Conservation (phyloP, 2,329 filamentous ascomycete species). For the Juglanconis juglandina region DNA sequence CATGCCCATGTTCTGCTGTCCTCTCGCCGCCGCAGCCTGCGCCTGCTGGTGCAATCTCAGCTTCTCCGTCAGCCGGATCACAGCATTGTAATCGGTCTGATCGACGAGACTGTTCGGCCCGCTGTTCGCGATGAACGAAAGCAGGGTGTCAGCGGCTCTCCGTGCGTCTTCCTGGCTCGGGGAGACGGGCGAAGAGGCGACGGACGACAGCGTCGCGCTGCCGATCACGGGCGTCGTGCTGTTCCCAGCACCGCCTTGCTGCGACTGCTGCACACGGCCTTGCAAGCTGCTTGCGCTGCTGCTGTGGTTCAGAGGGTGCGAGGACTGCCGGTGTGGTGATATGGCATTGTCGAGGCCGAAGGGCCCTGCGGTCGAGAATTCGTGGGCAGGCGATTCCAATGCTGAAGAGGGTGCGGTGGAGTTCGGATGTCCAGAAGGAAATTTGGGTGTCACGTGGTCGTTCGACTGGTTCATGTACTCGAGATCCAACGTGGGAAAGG, state of each 20-base stretch:
- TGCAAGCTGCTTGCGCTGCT: slow-evolving; percentile 49
- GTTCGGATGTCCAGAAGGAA: slow-evolving; percentile 26
- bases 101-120: slow-evolving; percentile 65
- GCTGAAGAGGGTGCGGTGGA: slow-evolving; percentile 49
- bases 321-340: slow-evolving; percentile 36
- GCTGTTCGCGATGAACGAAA: slow-evolving; percentile 75
- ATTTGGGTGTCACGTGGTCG: slow-evolving; percentile 50
- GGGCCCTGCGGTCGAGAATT: slow-evolving; percentile 35
- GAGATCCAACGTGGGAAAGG: slow-evolving; percentile 71
- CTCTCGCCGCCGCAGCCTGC: slow-evolving; percentile 25
- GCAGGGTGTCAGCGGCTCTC: slow-evolving; percentile 74
- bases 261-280: slow-evolving; percentile 25
- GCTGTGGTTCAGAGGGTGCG: slow-evolving; percentile 47
- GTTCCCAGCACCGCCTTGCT: background rate
- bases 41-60: slow-evolving; percentile 62
- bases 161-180: slow-evolving; percentile 84
- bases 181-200: slow-evolving; percentile 58
- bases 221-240: slow-evolving; percentile 27
- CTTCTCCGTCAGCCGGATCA: slow-evolving; percentile 83
- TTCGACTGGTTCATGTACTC: slow-evolving; percentile 48
- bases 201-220: slow-evolving; percentile 31
- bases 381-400: slow-evolving; percentile 49
- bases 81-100: slow-evolving; percentile 70
- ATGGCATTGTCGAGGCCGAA: slow-evolving; percentile 45
- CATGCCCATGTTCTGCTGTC: slow-evolving; percentile 10